Evolutionary conservation across 129 eudicot genomes (phyloP).

Genomic region (Dittrichia graveolens): DNA sequence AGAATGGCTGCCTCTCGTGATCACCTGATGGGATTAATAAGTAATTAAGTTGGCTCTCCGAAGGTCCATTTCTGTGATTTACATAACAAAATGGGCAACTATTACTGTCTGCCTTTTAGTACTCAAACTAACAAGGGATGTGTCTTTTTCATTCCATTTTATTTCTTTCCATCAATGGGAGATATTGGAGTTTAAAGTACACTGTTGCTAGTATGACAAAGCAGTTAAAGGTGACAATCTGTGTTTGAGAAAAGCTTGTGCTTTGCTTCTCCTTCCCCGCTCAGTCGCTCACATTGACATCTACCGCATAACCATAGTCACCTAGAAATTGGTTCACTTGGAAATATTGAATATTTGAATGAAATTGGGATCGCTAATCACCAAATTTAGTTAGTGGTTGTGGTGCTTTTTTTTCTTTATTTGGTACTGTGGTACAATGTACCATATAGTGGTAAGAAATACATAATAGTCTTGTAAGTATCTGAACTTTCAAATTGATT

Average conservation of each 20-base stretch:
- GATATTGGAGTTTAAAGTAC: constrained; percentile 13
- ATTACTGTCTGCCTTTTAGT: constrained; percentile 11
- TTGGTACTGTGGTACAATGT: no score
- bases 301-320: background rate
- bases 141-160: background rate
- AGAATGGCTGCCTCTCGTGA: constrained; percentile 25
- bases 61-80: constrained; percentile 5
- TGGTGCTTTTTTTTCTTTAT: no score
- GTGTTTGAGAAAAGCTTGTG: constrained; percentile 2
- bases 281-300: constrained; percentile 19
- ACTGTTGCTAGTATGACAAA: background rate
- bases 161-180: background rate
- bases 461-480: no score
- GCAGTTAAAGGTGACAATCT: constrained; percentile 3
- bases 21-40: constrained; percentile 17
- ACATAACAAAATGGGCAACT: constrained; percentile 15
- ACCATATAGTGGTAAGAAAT: no score
- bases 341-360: no score
- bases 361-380: no score
- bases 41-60: constrained; percentile 4
- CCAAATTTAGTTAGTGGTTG: no score
- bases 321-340: no score
- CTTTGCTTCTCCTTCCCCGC: constrained; percentile 21
- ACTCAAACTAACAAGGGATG: background rate
- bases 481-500: no score